Percentiles rank a stretch among this genome's conserved stretches.
These are phyloP conservation scores for Ambrosia artemisiifolia DNA, from an alignment of 129 eudicot genomes.

Conservation along the genomic window DNA sequence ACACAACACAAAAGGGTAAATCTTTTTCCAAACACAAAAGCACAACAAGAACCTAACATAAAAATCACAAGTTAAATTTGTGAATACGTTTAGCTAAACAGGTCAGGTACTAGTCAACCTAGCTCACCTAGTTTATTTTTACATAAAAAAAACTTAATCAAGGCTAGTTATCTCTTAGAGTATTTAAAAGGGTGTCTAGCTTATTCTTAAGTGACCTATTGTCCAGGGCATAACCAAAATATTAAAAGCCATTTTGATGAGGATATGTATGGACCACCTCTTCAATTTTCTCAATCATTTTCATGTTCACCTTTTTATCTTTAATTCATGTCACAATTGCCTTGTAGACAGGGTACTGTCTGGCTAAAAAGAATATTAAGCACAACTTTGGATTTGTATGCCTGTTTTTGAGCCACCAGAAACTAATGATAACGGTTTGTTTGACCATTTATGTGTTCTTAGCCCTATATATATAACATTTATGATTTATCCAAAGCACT, in stretches of 20 bases:
- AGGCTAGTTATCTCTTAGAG: too few relatives aligned
- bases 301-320: not conserved
- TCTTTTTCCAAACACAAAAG: not conserved
- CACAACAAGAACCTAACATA: not conserved
- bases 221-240: conserved; percentile 17
- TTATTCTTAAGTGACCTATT: conserved; percentile 21
- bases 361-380: not conserved
- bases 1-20: not conserved
- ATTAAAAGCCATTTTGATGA: conserved; percentile 7
- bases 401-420: not conserved
- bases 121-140: too few relatives aligned
- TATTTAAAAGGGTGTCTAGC: conserved; percentile 1
- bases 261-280: conserved; percentile 27
- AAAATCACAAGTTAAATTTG: not conserved
- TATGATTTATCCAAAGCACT: not conserved
- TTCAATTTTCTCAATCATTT: not conserved
- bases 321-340: not conserved
- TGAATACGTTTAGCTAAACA: too few relatives aligned
- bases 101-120: too few relatives aligned
- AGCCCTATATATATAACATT: conserved; percentile 11
- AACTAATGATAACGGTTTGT: not conserved
- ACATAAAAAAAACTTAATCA: too few relatives aligned
- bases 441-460: not conserved
- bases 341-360: conserved; percentile 26
- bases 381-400: conserved; percentile 15